Conservation (phyloP, 1,284 basidiomycete genomes). For the Athelia psychrophila region DNA sequence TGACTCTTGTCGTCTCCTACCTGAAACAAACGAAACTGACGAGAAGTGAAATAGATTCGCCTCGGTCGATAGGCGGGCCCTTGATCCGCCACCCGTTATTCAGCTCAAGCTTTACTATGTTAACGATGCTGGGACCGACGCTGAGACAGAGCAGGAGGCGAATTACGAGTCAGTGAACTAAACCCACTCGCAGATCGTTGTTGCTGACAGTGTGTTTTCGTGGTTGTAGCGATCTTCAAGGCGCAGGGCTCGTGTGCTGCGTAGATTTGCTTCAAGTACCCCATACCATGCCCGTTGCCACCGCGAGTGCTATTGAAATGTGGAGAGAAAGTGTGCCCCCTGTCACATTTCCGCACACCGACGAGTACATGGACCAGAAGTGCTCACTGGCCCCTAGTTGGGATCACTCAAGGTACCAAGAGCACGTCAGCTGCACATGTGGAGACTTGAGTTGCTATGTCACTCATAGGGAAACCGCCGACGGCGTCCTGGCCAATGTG, state of each 20-base stretch:
- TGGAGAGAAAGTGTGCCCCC: too few species aligned
- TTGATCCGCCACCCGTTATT: slow-evolving; percentile 28
- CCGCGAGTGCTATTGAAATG: too few species aligned
- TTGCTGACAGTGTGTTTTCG: too few species aligned
- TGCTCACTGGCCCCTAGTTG: too few species aligned
- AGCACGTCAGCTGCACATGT: not conserved
- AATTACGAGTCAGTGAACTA: slow-evolving; percentile 12
- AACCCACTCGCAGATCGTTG: too few species aligned
- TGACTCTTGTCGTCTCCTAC: not conserved
- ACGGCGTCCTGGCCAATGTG: slow-evolving; percentile 22
- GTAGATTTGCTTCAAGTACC: slow-evolving; percentile 34
- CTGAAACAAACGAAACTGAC: not conserved
- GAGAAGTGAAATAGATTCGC: not conserved
- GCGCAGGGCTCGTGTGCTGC: slow-evolving; percentile 35
- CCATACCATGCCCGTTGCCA: too few species aligned
- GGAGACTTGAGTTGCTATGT: not conserved
- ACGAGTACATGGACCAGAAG: too few species aligned
- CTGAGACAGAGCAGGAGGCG: slow-evolving; percentile 17
- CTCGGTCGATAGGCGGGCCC: slow-evolving; percentile 18
- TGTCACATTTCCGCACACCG: too few species aligned
- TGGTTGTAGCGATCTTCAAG: slow-evolving; percentile 14
- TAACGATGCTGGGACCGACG: slow-evolving; percentile 15
- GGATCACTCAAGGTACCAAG: too few species aligned
- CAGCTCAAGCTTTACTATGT: slow-evolving; percentile 20
- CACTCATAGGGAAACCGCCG: not conserved